A percentile compares a stretch with the other conserved stretches of the same genome.
Conservation (phyloP, 2,329 filamentous ascomycete genomes). For the Colletotrichum lentis region DNA sequence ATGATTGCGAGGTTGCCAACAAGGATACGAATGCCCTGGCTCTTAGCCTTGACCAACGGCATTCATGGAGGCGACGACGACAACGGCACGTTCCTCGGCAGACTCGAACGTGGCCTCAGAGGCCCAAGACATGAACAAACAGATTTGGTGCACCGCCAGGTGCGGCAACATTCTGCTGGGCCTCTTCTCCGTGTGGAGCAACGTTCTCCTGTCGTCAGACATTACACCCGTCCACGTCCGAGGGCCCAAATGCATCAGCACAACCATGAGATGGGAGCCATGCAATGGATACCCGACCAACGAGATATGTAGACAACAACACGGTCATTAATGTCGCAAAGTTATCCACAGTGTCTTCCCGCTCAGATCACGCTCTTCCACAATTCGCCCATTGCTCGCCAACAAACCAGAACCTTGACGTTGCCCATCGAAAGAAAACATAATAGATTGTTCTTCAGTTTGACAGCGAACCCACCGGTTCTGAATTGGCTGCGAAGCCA, state of each 20-base stretch:
- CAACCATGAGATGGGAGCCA: neutral
- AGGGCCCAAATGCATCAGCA: constrained; percentile 4
- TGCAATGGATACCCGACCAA: neutral
- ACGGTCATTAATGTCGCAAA: neutral
- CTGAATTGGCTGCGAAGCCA: neutral
- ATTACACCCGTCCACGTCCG: constrained; percentile 9
- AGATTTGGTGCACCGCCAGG: constrained; percentile 14
- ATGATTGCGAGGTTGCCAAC: too few species aligned
- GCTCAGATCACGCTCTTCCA: neutral
- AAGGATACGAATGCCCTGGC: too few species aligned
- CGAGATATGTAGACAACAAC: neutral
- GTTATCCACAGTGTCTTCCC: neutral
- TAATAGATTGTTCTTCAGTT: constrained; percentile 9
- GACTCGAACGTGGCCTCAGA: constrained; percentile 20
- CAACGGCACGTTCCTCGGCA: constrained; percentile 18
- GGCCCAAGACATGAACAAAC: constrained; percentile 26
- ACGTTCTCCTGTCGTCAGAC: constrained; percentile 1
- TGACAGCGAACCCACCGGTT: neutral
- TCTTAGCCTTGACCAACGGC: constrained; percentile 2
- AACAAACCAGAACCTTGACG: constrained; percentile 4
- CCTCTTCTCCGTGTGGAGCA: constrained; percentile 15
- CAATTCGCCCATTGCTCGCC: neutral
- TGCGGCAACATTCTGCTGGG: constrained; percentile 43
- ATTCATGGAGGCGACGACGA: constrained; percentile 21
- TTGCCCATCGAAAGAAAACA: neutral